Conservation (phyloP, 441 rosid genomes). For the Syzygium malaccense region DNA sequence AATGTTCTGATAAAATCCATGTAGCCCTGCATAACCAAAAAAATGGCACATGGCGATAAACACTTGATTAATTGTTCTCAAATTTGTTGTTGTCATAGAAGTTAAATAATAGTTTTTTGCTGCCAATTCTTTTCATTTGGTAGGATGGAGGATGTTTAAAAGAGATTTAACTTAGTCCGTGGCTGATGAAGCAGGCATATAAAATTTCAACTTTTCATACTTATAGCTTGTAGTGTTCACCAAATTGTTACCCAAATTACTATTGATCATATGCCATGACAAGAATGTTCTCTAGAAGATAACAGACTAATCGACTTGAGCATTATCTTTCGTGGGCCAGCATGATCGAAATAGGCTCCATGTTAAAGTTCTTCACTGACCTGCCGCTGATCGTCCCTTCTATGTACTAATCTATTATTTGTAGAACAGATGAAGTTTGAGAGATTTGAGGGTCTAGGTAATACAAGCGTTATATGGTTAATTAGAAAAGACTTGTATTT, state of each 20-base stretch:
- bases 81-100: background rate
- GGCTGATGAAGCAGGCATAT: background rate
- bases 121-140: background rate
- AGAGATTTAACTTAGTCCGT: background rate
- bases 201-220: background rate
- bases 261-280: background rate
- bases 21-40: background rate
- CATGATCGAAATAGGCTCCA: background rate
- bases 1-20: background rate
- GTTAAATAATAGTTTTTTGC: background rate
- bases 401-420: background rate
- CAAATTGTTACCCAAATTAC: background rate
- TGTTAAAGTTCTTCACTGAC: background rate
- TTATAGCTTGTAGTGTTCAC: background rate
- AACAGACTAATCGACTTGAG: background rate
- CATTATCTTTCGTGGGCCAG: background rate
- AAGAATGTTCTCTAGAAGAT: background rate
- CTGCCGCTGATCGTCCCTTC: background rate
- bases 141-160: background rate
- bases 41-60: background rate
- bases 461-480: background rate
- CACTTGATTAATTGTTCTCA: background rate
- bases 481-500: background rate
- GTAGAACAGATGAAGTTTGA: background rate
- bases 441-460: background rate